Percentiles rank a stretch among this genome's conserved stretches.
phyloP scores from a whole-genome alignment of 208 protist species.

The Acanthamoeba sp. region DNA sequence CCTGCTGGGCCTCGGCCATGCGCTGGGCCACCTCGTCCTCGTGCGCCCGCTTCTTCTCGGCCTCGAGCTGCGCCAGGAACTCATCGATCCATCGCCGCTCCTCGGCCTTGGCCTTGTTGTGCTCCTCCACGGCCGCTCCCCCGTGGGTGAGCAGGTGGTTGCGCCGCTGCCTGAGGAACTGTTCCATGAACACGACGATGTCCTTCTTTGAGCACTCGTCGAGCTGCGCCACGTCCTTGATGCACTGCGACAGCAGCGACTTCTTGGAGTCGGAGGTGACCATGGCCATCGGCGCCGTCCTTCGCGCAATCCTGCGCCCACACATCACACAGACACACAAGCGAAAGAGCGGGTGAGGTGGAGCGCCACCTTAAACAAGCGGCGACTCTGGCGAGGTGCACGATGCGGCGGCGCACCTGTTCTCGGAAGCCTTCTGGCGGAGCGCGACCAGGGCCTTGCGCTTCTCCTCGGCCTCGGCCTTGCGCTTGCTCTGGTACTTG shows the following conservation, averaged over 20 bases:
- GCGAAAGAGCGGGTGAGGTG: no score
- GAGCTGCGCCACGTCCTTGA: not conserved
- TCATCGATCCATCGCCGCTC: not conserved
- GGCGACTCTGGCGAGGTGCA: no score
- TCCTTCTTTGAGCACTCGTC: not conserved
- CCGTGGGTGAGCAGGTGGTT: no score
- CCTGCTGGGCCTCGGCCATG: not conserved
- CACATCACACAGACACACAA: no score
- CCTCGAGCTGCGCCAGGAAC: not conserved
- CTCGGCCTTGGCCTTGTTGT: not conserved
- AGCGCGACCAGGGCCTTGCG: not conserved
- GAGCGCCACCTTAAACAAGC: not conserved
- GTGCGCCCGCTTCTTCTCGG: not conserved
- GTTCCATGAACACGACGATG: constrained; percentile 13
- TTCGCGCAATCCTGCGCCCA: no score
- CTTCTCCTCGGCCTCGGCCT: not conserved
- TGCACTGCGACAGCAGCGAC: no score
- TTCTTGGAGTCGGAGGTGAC: no score
- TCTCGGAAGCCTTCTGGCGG: not conserved
- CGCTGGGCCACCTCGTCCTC: not conserved
- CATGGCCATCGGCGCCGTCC: not conserved
- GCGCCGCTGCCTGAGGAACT: constrained; percentile 3
- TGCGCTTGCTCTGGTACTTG: not conserved
- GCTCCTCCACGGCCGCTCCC: no score
- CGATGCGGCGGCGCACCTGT: no score